Evolutionary conservation across 2,329 filamentous ascomycete genomes (phyloP).

Genomic region (Colletotrichum sidae): DNA sequence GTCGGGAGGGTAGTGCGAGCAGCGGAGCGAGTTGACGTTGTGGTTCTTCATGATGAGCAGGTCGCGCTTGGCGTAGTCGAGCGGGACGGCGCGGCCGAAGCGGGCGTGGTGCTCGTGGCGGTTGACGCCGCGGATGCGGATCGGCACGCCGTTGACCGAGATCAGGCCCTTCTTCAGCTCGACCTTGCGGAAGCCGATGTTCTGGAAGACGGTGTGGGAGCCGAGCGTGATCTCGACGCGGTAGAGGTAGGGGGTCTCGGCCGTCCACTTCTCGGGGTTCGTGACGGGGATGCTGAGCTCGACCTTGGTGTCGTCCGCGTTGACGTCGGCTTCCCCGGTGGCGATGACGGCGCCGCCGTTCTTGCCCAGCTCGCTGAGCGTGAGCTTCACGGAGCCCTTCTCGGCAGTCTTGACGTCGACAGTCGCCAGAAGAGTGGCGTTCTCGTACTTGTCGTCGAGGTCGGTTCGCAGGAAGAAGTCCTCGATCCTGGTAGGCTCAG

Average conservation of each 20-base stretch:
- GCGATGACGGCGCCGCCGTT: slow-evolving; percentile 48
- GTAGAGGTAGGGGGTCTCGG: slow-evolving; percentile 74
- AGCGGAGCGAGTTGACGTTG: slow-evolving; percentile 78
- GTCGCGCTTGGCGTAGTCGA: slow-evolving; percentile 71
- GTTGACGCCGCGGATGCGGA: slow-evolving; percentile 74
- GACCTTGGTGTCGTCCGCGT: slow-evolving; percentile 45
- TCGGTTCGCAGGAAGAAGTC: slow-evolving; percentile 68
- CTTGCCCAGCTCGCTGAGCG: slow-evolving; percentile 54
- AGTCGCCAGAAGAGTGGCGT: slow-evolving; percentile 62
- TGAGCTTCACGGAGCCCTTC: slow-evolving; percentile 52
- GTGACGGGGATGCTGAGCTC: slow-evolving; percentile 59
- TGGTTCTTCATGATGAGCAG: slow-evolving; percentile 76
- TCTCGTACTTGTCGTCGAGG: slow-evolving; percentile 62
- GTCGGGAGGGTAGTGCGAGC: slow-evolving; percentile 76
- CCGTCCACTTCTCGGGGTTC: slow-evolving; percentile 75
- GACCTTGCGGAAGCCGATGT: slow-evolving; percentile 72
- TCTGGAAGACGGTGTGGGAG: slow-evolving; percentile 59
- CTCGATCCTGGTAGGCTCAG: slow-evolving; percentile 61
- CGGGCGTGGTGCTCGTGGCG: slow-evolving; percentile 77
- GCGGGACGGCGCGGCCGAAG: slow-evolving; percentile 71
- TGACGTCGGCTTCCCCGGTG: slow-evolving; percentile 42
- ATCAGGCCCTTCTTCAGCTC: slow-evolving; percentile 71
- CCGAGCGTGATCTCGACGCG: slow-evolving; percentile 58
- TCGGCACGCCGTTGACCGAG: slow-evolving; percentile 70
- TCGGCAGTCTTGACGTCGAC: slow-evolving; percentile 54